Evolutionary conservation across 768 basidiomycete species (phyloP), one percentile per base, ranked within the genome.

Genomic region (Hemileccinum impolitum): DNA sequence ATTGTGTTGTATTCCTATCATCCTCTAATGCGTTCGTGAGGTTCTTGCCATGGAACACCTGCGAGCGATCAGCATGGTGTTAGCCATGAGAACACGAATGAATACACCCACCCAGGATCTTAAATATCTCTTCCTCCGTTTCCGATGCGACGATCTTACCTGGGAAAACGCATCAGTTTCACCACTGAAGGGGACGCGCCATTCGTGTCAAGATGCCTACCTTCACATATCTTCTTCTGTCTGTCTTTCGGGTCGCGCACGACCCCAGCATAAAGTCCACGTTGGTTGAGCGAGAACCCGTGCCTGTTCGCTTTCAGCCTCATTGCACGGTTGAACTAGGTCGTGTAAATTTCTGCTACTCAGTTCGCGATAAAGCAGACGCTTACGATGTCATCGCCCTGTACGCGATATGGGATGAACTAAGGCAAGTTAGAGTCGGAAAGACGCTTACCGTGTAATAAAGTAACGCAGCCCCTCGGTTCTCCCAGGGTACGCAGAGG

Each of bases 381-480:
- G 69, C 87, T 57, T 56, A 92, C 92, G 45, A 95, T 90, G 59
- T 94, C 90, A 60, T 95, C 93, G 3, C 93, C 93, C 84, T 85
- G 56, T 25, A 45, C n/a, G 43, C 25, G 36, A 41, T 41, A 48
- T 26, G 35, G 18, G 19, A 35, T 26, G 36, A 39, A 28, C 36
- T 39, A 41, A 38, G n/a, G 31, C 48, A 14, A 26, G 23, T 12
- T 13, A 4, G 13, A 17, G 15, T 39, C 32, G 15, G 39, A 26
- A 36, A 68, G 78, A 59, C 53, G n/a, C 60, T 15, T 15, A 86
- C 90, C 1, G 94, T 95, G 63, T 92, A 96, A 66, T 96, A 96
- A n/a, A 96, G 69, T 44, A 94, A 67, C 0, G 93, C 92, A 2
- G 87, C 93, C 0, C 94, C 94, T 59, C 85, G 79, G 23, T 76